phyloP scores from a whole-genome alignment of 208 protist genomes.

The Crithidia acanthocephali region DNA sequence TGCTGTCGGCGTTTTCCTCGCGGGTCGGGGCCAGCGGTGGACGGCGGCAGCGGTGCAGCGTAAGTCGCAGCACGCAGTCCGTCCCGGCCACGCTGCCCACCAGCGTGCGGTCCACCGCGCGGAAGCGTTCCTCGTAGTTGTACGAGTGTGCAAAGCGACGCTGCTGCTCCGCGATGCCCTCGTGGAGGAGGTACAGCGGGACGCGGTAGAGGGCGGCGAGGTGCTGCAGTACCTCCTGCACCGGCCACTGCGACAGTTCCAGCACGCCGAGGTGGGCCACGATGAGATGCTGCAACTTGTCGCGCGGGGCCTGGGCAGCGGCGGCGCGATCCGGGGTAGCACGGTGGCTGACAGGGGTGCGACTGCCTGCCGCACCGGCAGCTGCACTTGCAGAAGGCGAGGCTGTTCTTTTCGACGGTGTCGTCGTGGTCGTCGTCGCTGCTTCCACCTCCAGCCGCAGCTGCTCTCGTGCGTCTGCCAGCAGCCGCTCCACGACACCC shows the following conservation, averaged over 20 bases:
- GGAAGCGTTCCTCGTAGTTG: constrained; percentile 74
- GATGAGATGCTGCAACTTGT: constrained; percentile 45
- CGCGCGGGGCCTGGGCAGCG: not conserved
- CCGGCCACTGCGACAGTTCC: constrained; percentile 56
- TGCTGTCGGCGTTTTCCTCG: not conserved
- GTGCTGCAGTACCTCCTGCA: constrained; percentile 62
- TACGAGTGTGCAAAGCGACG: constrained; percentile 47
- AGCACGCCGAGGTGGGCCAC: constrained; percentile 41
- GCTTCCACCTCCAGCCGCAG: constrained; percentile 34
- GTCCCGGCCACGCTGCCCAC: constrained; percentile 21
- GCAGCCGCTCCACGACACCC: constrained; percentile 30
- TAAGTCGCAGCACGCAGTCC: constrained; percentile 51
- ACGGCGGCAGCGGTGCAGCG: constrained; percentile 58
- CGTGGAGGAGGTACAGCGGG: constrained; percentile 38
- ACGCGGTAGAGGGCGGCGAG: constrained; percentile 57
- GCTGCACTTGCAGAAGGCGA: constrained; percentile 12
- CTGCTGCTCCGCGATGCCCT: constrained; percentile 51
- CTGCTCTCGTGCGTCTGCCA: constrained; percentile 40
- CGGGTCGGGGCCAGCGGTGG: constrained; percentile 22
- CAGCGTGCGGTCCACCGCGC: constrained; percentile 59
- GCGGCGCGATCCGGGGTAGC: not conserved
- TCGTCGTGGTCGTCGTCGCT: no score
- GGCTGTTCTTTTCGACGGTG: not conserved
- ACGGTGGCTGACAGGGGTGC: not conserved
- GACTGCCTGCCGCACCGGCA: not conserved